These are phyloP conservation scores for Passiflora organensis DNA, from an alignment of 345 rosid genomes.

Conservation along the genomic window DNA sequence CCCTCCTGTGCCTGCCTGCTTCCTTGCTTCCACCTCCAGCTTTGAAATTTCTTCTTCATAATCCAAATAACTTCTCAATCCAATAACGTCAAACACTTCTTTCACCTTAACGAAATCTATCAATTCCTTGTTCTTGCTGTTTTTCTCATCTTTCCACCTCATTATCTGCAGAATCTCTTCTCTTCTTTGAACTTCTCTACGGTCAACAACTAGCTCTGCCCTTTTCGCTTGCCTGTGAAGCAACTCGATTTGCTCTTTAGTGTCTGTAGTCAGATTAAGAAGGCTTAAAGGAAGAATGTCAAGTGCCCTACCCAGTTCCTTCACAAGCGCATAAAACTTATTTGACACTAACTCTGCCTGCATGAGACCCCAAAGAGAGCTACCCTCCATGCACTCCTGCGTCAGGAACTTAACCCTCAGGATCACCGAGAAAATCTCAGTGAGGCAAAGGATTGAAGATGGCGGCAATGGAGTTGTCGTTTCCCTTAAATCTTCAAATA, in stretches of 20 bases:
- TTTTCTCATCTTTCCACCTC: constrained; percentile 37
- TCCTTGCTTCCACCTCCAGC: constrained; percentile 47
- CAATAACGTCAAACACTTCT: constrained; percentile 40
- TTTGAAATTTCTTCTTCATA: constrained; percentile 48
- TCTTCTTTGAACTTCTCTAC: constrained; percentile 39
- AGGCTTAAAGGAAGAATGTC: constrained; percentile 60
- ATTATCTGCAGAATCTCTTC: constrained; percentile 41
- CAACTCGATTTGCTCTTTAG: constrained; percentile 63
- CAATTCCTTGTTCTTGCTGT: constrained; percentile 29
- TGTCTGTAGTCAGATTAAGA: constrained; percentile 40
- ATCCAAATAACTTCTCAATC: constrained; percentile 36
- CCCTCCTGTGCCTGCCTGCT: constrained; percentile 72
- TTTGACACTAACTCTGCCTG: constrained; percentile 39
- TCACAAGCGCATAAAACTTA: constrained; percentile 46
- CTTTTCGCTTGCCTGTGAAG: constrained; percentile 56
- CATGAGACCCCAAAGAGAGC: constrained; percentile 46
- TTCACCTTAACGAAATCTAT: constrained; percentile 29
- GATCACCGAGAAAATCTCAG: constrained; percentile 53
- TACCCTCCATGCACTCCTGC: constrained; percentile 44
- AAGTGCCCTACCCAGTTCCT: constrained; percentile 60
- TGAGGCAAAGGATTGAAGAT: constrained; percentile 50
- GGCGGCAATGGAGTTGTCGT: constrained; percentile 35
- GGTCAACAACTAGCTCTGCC: constrained; percentile 39
- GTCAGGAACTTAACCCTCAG: constrained; percentile 37
- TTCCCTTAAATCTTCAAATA: constrained; percentile 57